These are phyloP conservation scores for Otatea glauca DNA, from an alignment of 176 grass and related monocot genomes.

Conservation along the genomic window DNA sequence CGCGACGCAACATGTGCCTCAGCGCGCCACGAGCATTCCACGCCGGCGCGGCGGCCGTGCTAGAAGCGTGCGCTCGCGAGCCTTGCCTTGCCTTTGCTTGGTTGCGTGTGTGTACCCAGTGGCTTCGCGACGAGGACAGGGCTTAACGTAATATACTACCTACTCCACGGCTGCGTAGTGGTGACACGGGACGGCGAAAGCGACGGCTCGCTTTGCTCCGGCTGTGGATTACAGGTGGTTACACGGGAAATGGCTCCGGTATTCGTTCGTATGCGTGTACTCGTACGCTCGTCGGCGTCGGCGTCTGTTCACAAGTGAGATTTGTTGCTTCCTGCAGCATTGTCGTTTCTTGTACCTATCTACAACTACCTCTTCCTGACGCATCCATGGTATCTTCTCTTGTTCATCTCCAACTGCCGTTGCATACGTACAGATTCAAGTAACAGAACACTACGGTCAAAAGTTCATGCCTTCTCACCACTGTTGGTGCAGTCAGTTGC, in stretches of 20 bases:
- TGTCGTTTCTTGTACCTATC: not conserved
- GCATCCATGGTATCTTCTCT: conserved; percentile 7
- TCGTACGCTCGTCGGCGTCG: not conserved
- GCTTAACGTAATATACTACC: conserved; percentile 36
- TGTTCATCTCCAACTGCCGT: not conserved
- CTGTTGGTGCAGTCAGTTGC: not conserved
- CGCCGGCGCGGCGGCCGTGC: not conserved
- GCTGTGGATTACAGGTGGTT: conserved; percentile 2
- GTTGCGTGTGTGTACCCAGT: not conserved
- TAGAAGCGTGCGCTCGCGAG: not conserved
- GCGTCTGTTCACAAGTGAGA: conserved; percentile 12
- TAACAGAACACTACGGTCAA: not conserved
- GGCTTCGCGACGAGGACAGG: not conserved
- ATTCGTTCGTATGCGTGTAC: not conserved
- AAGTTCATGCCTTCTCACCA: not conserved
- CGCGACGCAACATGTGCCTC: conserved; percentile 49
- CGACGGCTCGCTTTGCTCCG: conserved; percentile 42
- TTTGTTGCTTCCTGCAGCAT: not conserved
- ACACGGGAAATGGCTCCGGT: not conserved
- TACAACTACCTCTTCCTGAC: not conserved
- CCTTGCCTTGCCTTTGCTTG: not conserved
- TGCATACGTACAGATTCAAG: not conserved
- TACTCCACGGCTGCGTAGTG: not conserved
- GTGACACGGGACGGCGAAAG: conserved; percentile 21
- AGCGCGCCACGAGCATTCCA: conserved; percentile 26